Conservation (phyloP, 768 basidiomycete species). For the Boletus pseudopeckii region DNA sequence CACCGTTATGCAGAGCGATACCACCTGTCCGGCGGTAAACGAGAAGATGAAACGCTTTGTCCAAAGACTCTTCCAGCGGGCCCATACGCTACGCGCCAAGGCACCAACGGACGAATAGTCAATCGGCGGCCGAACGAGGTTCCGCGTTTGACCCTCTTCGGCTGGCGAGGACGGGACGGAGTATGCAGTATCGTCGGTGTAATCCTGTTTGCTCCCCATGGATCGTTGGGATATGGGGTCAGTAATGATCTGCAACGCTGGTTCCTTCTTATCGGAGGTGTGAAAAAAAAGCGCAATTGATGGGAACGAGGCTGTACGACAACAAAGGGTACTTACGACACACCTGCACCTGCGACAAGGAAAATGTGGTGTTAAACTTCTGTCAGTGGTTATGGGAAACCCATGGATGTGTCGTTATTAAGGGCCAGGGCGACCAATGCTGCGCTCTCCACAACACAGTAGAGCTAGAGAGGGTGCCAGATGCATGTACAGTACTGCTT, state of each 20-base stretch:
- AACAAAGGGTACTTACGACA: background rate
- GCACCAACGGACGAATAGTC: conserved; percentile 57
- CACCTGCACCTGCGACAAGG: background rate
- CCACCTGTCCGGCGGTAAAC: conserved; percentile 73
- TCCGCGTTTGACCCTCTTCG: background rate
- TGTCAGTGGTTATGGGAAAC: conserved; percentile 3
- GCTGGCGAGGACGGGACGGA: background rate
- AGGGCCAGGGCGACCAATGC: background rate
- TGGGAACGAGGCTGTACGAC: conserved; percentile 4
- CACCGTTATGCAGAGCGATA: conserved; percentile 85
- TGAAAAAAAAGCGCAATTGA: background rate
- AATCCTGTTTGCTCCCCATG: conserved; percentile 25
- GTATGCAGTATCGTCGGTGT: conserved; percentile 10
- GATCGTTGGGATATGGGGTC: conserved; percentile 15
- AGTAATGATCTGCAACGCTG: background rate
- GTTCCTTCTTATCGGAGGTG: conserved; percentile 12
- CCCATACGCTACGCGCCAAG: conserved; percentile 50
- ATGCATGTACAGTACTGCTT: background rate
- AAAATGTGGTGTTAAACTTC: conserved; percentile 12
- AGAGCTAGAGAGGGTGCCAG: conserved; percentile 1
- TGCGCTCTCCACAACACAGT: background rate
- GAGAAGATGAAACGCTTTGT: conserved; percentile 69
- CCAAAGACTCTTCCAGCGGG: conserved; percentile 74
- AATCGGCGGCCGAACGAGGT: conserved; percentile 52
- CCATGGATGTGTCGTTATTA: too few relatives aligned